A percentile compares a stretch with the other conserved stretches of the same genome.
These are phyloP conservation scores for Mikania micrantha DNA, from an alignment of 129 eudicot species.

Conservation along the genomic window DNA sequence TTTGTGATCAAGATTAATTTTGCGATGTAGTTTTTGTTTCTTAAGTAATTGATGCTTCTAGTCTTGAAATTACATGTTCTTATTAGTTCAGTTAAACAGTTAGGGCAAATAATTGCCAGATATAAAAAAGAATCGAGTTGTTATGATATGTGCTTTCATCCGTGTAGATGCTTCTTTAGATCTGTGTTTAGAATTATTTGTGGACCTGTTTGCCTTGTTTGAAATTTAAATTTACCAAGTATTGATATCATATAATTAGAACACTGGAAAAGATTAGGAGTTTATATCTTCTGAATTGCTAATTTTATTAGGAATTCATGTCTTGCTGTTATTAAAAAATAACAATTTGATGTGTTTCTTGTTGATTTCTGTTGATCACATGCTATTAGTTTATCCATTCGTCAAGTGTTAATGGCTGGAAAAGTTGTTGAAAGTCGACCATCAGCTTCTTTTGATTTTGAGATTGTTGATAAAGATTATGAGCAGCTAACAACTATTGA, in stretches of 20 bases:
- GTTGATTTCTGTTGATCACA: constrained; percentile 14
- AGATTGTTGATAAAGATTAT: constrained; percentile 60
- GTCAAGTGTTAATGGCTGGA: constrained; percentile 57
- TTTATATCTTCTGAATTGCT: background rate
- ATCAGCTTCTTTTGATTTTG: constrained; percentile 55
- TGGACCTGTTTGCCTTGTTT: background rate
- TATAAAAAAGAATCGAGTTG: background rate
- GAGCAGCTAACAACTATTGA: constrained; percentile 37
- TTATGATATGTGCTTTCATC: background rate
- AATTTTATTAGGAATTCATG: background rate
- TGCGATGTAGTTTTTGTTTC: background rate
- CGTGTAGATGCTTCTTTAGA: background rate
- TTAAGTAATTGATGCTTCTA: background rate
- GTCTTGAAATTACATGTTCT: background rate
- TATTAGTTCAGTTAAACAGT: background rate
- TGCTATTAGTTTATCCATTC: constrained; percentile 5
- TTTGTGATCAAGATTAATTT: background rate
- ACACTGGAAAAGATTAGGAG: background rate
- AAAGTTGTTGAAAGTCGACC: constrained; percentile 37
- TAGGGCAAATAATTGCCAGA: constrained; percentile 17
- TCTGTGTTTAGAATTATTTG: background rate
- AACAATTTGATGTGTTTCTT: background rate
- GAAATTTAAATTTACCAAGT: background rate
- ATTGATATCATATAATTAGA: background rate
- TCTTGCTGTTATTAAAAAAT: background rate